A percentile compares a stretch with the other conserved stretches of the same genome.
Conservation (phyloP, 1,139 yeast genomes). For the Diutina siamensis region DNA sequence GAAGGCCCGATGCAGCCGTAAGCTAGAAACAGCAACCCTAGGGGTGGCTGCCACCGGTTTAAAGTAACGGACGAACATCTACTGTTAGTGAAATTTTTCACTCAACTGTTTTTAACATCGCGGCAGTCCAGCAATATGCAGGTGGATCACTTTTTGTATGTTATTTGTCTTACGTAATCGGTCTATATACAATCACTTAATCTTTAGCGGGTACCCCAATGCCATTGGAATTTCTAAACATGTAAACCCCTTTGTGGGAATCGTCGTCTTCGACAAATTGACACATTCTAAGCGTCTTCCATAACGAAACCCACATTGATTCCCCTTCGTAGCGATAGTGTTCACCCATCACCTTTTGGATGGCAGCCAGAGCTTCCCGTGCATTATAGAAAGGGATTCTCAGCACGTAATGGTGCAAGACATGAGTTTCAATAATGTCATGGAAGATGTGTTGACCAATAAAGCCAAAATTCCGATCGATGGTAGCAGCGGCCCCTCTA, state of each 20-base stretch:
- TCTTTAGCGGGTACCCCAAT: constrained; percentile 15
- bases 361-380: constrained; percentile 68
- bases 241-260: constrained; percentile 45
- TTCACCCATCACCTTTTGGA: constrained; percentile 72
- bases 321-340: constrained; percentile 60
- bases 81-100: not conserved
- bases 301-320: constrained; percentile 62
- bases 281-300: constrained; percentile 63
- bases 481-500: constrained; percentile 81
- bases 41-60: not conserved
- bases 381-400: constrained; percentile 83
- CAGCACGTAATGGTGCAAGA: constrained; percentile 73
- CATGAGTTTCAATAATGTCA: constrained; percentile 85
- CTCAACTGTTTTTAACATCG: not conserved
- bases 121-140: not conserved
- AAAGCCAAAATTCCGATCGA: constrained; percentile 76
- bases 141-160: no score
- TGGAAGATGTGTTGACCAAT: constrained; percentile 75
- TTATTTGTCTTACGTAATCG: not conserved
- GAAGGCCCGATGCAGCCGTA: not conserved
- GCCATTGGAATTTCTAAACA: constrained; percentile 65
- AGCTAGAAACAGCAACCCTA: not conserved
- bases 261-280: constrained; percentile 71
- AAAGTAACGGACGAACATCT: not conserved
- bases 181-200: not conserved